phyloP scores from a whole-genome alignment of 768 basidiomycete species.

The Neoboletus brunneissimus region DNA sequence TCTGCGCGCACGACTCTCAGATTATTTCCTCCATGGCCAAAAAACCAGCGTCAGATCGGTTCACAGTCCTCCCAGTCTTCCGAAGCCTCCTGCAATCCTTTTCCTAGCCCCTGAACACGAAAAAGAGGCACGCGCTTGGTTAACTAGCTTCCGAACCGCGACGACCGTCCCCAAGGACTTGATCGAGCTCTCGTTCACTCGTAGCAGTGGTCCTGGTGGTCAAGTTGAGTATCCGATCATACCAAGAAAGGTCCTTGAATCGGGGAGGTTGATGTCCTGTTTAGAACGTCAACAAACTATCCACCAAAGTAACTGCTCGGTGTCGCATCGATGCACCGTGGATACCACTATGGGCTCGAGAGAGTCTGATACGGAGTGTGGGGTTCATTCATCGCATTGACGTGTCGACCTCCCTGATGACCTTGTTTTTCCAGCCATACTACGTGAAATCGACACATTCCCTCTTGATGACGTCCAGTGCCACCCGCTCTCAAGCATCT shows the following conservation, averaged over 20 bases:
- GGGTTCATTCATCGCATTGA: constrained; percentile 22
- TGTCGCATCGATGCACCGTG: constrained; percentile 56
- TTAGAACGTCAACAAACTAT: constrained; percentile 91
- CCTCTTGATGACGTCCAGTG: constrained; percentile 65
- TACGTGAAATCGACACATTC: constrained; percentile 68
- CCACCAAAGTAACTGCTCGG: constrained; percentile 71
- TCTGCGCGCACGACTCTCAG: neutral
- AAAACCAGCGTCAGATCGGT: constrained; percentile 3
- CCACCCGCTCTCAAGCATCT: constrained; percentile 72
- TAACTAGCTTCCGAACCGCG: constrained; percentile 43
- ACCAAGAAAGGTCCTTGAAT: neutral
- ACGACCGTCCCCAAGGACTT: constrained; percentile 45
- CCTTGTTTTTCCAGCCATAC: constrained; percentile 44
- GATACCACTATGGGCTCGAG: constrained; percentile 68
- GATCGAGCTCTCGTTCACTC: constrained; percentile 66
- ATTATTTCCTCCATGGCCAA: neutral
- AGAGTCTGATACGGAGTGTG: constrained; percentile 48
- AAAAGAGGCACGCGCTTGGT: constrained; percentile 53
- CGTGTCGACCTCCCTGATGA: neutral
- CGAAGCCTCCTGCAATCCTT: constrained; percentile 42
- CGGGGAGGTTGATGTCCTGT: neutral
- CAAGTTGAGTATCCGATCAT: constrained; percentile 49
- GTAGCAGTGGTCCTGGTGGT: constrained; percentile 84
- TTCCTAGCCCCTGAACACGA: constrained; percentile 40
- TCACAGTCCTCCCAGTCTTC: constrained; percentile 36